These are phyloP conservation scores for Leishmania tropica DNA, from an alignment of 208 protist species.

Conservation along the genomic window DNA sequence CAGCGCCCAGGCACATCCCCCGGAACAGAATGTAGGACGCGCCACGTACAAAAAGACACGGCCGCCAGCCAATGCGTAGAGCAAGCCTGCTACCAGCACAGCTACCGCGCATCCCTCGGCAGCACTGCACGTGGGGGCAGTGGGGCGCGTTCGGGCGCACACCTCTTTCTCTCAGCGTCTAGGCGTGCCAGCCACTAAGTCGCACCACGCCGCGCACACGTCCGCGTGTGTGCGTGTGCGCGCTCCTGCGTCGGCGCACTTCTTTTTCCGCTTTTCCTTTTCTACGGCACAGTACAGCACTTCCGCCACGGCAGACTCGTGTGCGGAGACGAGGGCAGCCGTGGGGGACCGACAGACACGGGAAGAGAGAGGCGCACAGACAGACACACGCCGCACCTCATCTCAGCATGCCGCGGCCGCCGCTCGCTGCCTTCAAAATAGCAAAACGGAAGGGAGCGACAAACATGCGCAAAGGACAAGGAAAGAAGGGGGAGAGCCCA, in stretches of 20 bases:
- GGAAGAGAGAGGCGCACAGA: neutral
- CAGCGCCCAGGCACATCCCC: too few relatives aligned
- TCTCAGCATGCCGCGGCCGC: neutral
- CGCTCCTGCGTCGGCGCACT: neutral
- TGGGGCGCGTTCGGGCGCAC: neutral
- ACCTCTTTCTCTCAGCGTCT: neutral
- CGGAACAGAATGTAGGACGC: too few relatives aligned
- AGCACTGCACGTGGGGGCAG: too few relatives aligned
- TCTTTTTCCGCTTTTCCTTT: neutral
- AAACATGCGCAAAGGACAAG: neutral
- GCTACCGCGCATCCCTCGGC: neutral
- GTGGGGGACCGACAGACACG: neutral
- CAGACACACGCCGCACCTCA: neutral
- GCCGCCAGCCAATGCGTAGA: too few relatives aligned
- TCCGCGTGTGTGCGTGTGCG: neutral
- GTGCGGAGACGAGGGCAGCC: neutral
- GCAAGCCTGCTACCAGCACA: neutral
- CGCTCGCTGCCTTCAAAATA: neutral
- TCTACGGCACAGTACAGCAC: constrained; percentile 4
- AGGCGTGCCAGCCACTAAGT: neutral
- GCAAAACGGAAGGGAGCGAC: neutral
- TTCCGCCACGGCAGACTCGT: neutral
- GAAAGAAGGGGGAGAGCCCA: neutral
- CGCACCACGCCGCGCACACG: neutral
- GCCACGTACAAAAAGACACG: too few relatives aligned